phyloP scores from a whole-genome alignment of 2,329 filamentous ascomycete species.

The Chalaropsis thielavioides region DNA sequence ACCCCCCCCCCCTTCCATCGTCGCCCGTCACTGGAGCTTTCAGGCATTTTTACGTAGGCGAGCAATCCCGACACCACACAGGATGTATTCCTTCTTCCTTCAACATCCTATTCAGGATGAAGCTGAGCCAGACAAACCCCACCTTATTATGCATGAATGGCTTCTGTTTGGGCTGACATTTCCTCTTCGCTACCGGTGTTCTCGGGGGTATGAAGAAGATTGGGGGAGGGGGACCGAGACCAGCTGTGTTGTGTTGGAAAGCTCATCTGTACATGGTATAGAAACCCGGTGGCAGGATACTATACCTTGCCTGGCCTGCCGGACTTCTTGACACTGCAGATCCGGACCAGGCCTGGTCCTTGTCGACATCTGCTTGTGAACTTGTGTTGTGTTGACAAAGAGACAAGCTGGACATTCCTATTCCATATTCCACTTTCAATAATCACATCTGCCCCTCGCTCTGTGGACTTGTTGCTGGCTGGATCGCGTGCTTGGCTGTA shows the following conservation, averaged over 20 bases:
- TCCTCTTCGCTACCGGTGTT: background rate
- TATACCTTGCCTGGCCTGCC: background rate
- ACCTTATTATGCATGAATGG: constrained; percentile 2
- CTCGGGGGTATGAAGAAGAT: background rate
- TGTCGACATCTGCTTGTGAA: background rate
- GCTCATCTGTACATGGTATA: background rate
- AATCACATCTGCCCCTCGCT: background rate
- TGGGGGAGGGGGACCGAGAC: background rate
- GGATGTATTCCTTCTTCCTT: background rate
- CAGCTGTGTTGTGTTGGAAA: background rate
- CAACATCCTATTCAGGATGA: background rate
- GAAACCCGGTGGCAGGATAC: background rate
- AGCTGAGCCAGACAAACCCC: constrained; percentile 3
- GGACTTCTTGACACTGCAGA: background rate
- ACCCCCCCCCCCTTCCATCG: background rate
- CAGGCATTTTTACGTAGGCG: background rate
- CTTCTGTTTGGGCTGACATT: constrained; percentile 1
- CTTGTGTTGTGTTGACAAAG: background rate
- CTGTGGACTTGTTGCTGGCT: background rate
- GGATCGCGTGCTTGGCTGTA: too few species aligned
- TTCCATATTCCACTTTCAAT: background rate
- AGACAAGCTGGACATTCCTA: background rate
- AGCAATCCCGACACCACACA: background rate
- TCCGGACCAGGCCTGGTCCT: constrained; percentile 1
- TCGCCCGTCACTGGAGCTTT: background rate